A percentile compares a stretch with the other conserved stretches of the same genome.
Evolutionary conservation across 208 protist genomes (phyloP).

Genomic region (Giardia muris): DNA sequence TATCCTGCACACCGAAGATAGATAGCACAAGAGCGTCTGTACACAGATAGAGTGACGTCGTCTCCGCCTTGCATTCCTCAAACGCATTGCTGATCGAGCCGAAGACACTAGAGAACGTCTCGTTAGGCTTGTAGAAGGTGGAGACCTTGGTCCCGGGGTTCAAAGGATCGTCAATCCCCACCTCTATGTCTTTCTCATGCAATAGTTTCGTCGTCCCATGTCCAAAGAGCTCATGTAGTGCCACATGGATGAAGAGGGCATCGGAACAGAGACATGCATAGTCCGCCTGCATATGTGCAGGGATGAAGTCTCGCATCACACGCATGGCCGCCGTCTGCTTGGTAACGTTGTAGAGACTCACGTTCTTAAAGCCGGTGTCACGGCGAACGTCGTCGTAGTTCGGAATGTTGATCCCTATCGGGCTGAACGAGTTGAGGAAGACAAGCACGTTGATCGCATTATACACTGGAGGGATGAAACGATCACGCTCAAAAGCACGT

Average conservation of each 20-base stretch:
- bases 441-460: conserved; percentile 40
- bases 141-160: background rate
- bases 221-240: conserved; percentile 44
- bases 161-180: background rate
- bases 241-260: conserved; percentile 31
- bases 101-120: conserved; percentile 38
- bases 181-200: conserved; percentile 23
- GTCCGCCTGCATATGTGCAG: background rate
- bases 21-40: conserved; percentile 21
- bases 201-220: conserved; percentile 38
- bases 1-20: conserved; percentile 32
- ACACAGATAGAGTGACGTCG: conserved; percentile 31
- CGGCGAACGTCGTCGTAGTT: conserved; percentile 46
- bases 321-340: background rate
- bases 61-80: conserved; percentile 44
- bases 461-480: conserved; percentile 40
- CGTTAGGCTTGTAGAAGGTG: conserved; percentile 32
- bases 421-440: conserved; percentile 36
- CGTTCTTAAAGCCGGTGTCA: conserved; percentile 44
- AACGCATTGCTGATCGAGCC: conserved; percentile 29
- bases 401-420: conserved; percentile 47
- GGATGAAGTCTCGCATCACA: background rate
- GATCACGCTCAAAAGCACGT: conserved; percentile 30
- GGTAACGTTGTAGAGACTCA: conserved; percentile 41
- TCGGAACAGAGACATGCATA: background rate